Evolutionary conservation across 768 basidiomycete genomes (phyloP).

Genomic region (Suillus brevipes): DNA sequence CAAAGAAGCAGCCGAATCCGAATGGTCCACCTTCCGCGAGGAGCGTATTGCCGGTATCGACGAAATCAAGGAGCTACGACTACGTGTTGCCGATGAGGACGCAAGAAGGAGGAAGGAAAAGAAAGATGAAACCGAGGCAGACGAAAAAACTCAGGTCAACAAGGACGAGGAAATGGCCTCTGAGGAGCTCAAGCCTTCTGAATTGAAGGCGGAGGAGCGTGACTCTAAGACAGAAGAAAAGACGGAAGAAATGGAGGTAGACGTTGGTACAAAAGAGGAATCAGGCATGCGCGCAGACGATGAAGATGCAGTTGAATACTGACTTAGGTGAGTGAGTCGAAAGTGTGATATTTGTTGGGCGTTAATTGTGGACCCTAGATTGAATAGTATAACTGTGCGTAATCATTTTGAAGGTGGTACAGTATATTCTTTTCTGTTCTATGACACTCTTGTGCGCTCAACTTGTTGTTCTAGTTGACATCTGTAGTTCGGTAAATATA

Average conservation of each 20-base stretch:
- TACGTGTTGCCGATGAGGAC: constrained; percentile 68
- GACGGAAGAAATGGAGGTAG: constrained; percentile 29
- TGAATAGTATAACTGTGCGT: constrained; percentile 4
- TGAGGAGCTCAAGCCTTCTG: constrained; percentile 20
- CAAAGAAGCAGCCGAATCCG: constrained; percentile 59
- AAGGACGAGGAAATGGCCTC: constrained; percentile 38
- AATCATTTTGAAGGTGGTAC: constrained; percentile 6
- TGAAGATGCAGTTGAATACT: constrained; percentile 84
- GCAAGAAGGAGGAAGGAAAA: constrained; percentile 43
- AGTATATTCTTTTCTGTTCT: constrained; percentile 3
- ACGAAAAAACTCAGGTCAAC: constrained; percentile 16
- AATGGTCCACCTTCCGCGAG: constrained; percentile 63
- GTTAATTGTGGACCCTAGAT: not conserved
- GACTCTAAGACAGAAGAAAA: constrained; percentile 21
- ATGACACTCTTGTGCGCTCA: constrained; percentile 2
- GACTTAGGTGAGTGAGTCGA: constrained; percentile 10
- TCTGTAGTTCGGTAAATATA: constrained; percentile 6
- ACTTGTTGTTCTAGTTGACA: constrained; percentile 9
- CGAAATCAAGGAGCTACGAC: constrained; percentile 62
- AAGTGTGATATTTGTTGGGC: not conserved
- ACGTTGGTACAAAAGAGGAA: constrained; percentile 32
- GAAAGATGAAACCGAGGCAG: constrained; percentile 30
- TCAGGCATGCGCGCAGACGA: constrained; percentile 62
- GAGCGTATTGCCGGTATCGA: constrained; percentile 60
- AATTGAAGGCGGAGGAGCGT: constrained; percentile 11